A percentile compares a stretch with the other conserved stretches of the same genome.
Evolutionary conservation across 129 eudicot species (phyloP).

Genomic region (Pittosporum tobira): DNA sequence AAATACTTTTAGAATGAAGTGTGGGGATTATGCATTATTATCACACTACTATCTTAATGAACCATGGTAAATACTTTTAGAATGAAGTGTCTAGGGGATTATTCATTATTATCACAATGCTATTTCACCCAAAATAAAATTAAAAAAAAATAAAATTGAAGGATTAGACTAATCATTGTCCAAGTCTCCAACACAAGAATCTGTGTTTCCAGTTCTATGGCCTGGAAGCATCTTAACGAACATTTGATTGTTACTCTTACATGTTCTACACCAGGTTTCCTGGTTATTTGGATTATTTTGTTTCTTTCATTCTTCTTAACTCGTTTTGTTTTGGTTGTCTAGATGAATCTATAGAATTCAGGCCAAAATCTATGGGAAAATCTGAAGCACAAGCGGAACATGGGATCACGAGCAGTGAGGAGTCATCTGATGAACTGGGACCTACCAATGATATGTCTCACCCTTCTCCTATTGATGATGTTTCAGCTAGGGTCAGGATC

Average conservation of each 20-base stretch:
- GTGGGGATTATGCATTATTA: no score
- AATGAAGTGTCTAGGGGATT: no score
- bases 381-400: slow-evolving; percentile 35
- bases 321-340: slow-evolving; percentile 9
- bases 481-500: slow-evolving; percentile 30
- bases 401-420: slow-evolving; percentile 55
- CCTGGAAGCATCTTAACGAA: no score
- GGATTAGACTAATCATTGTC: not conserved
- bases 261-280: not conserved
- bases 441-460: slow-evolving; percentile 35
- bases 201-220: no score
- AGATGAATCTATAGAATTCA: slow-evolving; percentile 64
- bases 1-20: no score
- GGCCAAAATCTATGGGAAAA: slow-evolving; percentile 55
- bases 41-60: no score
- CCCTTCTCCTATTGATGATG: slow-evolving; percentile 24
- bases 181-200: not conserved
- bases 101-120: no score
- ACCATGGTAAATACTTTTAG: no score
- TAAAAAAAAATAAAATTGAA: no score
- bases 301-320: not conserved
- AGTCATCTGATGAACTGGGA: slow-evolving; percentile 40
- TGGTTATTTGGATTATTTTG: not conserved
- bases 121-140: no score
- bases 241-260: no score